Evolutionary conservation across 2,329 filamentous ascomycete genomes (phyloP).

Genomic region (Passalora sequoiae): DNA sequence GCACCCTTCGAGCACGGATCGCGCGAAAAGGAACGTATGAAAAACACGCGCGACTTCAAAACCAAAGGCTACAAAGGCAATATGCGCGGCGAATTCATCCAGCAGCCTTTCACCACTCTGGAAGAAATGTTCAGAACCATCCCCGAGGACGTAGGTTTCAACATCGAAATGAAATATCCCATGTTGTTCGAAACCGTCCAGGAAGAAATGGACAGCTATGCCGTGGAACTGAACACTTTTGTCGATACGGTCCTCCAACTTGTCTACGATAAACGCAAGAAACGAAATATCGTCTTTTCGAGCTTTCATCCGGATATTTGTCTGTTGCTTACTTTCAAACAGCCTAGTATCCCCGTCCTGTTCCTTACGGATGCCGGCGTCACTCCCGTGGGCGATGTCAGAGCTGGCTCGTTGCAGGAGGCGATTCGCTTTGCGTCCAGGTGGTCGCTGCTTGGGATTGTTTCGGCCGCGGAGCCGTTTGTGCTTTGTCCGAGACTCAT

Average conservation of each 20-base stretch:
- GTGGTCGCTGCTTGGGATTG: slow-evolving; percentile 92
- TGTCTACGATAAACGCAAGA: slow-evolving; percentile 78
- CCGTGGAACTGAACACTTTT: slow-evolving; percentile 92
- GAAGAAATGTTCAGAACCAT: slow-evolving; percentile 88
- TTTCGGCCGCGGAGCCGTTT: slow-evolving; percentile 80
- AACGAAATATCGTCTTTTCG: slow-evolving; percentile 92
- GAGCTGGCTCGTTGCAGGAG: slow-evolving; percentile 87
- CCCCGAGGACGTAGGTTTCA: slow-evolving; percentile 81
- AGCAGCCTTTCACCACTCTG: slow-evolving; percentile 89
- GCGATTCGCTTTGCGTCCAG: slow-evolving; percentile 89
- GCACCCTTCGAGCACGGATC: slow-evolving; percentile 40
- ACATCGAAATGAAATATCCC: slow-evolving; percentile 98
- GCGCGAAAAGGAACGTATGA: slow-evolving; percentile 68
- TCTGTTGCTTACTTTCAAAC: slow-evolving; percentile 89
- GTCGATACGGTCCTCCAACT: slow-evolving; percentile 87
- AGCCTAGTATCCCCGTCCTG: slow-evolving; percentile 90
- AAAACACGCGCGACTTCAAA: slow-evolving; percentile 93
- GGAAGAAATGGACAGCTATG: slow-evolving; percentile 94
- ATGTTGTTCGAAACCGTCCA: slow-evolving; percentile 95
- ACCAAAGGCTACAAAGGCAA: slow-evolving; percentile 94
- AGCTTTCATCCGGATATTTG: slow-evolving; percentile 98
- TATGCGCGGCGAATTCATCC: slow-evolving; percentile 87
- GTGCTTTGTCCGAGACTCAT: slow-evolving; percentile 86
- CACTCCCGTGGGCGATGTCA: slow-evolving; percentile 76
- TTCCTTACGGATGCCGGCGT: slow-evolving; percentile 89